A percentile compares a stretch with the other conserved stretches of the same genome.
phyloP scores from a whole-genome alignment of 768 basidiomycete genomes.

The Hortiboletus campestris region DNA sequence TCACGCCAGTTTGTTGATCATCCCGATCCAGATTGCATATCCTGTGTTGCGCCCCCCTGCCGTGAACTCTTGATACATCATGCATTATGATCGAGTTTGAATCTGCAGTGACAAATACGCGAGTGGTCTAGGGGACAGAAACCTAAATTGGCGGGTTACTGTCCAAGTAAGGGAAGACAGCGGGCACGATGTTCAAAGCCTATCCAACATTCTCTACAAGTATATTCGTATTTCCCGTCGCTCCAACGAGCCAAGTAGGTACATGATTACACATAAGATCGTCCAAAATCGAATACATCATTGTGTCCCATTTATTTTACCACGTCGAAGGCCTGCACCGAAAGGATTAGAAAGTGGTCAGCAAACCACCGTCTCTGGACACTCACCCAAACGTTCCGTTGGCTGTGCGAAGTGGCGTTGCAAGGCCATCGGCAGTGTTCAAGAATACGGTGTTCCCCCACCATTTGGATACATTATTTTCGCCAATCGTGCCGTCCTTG shows the following conservation, averaged over 20 bases:
- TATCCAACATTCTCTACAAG: background rate
- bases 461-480: slow-evolving; percentile 54
- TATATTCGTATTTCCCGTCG: background rate
- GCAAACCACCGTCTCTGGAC: background rate
- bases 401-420: slow-evolving; percentile 7
- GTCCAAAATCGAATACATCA: background rate
- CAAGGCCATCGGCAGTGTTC: slow-evolving; percentile 32
- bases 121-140: too few relatives aligned
- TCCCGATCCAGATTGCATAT: too few relatives aligned
- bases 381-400: slow-evolving; percentile 32
- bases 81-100: too few relatives aligned
- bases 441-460: slow-evolving; percentile 59
- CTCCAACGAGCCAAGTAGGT: background rate
- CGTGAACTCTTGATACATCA: too few relatives aligned
- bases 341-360: background rate
- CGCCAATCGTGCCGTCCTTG: slow-evolving; percentile 56
- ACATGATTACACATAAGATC: background rate
- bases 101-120: too few relatives aligned
- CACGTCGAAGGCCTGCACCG: slow-evolving; percentile 15
- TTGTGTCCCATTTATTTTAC: background rate
- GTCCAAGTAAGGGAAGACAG: background rate
- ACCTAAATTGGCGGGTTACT: too few relatives aligned
- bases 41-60: too few relatives aligned
- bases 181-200: too few relatives aligned
- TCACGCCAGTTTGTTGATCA: too few relatives aligned